A percentile compares a stretch with the other conserved stretches of the same genome.
phyloP scores from a whole-genome alignment of 2,329 filamentous ascomycete species.

The Rasamsonia emersonii region DNA sequence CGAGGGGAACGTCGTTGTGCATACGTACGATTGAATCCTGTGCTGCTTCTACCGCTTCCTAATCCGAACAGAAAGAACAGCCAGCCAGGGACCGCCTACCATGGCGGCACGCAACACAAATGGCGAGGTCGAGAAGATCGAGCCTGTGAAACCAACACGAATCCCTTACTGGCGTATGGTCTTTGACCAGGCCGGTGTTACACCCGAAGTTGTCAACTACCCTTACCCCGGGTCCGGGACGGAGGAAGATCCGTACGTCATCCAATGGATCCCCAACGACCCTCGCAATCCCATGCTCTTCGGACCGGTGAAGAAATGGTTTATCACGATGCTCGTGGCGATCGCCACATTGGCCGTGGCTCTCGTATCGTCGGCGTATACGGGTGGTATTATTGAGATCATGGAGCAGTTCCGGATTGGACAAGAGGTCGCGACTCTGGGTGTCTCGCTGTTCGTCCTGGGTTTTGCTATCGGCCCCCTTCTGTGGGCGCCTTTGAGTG shows the following conservation, averaged over 20 bases:
- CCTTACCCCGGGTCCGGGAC: conserved; percentile 32
- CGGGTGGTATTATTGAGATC: conserved; percentile 30
- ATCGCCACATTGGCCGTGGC: conserved; percentile 35
- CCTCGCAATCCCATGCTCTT: conserved; percentile 35
- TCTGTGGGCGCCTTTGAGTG: conserved; percentile 36
- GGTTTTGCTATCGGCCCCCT: conserved; percentile 40
- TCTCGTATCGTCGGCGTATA: conserved; percentile 36
- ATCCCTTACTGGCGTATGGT: conserved; percentile 28
- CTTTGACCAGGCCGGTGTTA: conserved; percentile 24
- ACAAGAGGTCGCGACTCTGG: conserved; percentile 31
- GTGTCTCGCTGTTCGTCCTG: conserved; percentile 38
- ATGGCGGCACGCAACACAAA: conserved; percentile 20
- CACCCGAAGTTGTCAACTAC: conserved; percentile 25
- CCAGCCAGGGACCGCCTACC: conserved; percentile 5
- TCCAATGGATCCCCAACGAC: conserved; percentile 36
- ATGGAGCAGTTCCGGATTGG: conserved; percentile 25
- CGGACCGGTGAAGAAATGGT: conserved; percentile 29
- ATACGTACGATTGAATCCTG: conserved; percentile 10
- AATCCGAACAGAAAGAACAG: too few species aligned
- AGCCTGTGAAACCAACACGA: conserved; percentile 18
- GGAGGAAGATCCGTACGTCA: conserved; percentile 33
- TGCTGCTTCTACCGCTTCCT: too few species aligned
- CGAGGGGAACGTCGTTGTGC: conserved; percentile 6
- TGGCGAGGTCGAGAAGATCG: conserved; percentile 18
- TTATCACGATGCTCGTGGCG: conserved; percentile 29